Evolutionary conservation across 1,284 basidiomycete species (phyloP).

Genomic region (Austroboletus novae-zelandiae): DNA sequence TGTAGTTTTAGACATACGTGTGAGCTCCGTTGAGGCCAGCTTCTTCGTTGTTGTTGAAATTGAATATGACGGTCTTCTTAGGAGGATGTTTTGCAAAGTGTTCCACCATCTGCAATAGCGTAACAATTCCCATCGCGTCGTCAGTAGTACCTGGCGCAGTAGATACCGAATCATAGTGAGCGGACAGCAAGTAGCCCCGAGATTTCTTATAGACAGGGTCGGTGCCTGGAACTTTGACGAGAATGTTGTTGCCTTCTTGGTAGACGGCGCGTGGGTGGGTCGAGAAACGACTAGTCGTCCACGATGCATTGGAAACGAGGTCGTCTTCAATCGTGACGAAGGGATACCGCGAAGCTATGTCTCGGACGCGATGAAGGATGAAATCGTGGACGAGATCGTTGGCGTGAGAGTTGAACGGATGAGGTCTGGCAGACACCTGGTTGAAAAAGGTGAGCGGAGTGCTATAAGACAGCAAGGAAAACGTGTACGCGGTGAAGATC

Average conservation of each 20-base stretch:
- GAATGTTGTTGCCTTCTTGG: constrained; percentile 71
- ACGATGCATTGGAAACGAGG: constrained; percentile 55
- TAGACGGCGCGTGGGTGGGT: constrained; percentile 38
- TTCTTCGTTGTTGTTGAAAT: constrained; percentile 83
- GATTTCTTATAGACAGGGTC: constrained; percentile 33
- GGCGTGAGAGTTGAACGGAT: constrained; percentile 72
- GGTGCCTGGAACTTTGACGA: constrained; percentile 67
- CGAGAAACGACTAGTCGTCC: constrained; percentile 25
- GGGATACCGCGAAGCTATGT: constrained; percentile 41
- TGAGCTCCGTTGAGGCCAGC: constrained; percentile 70
- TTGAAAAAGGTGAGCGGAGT: constrained; percentile 3
- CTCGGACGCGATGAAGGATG: constrained; percentile 52
- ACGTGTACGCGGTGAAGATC: constrained; percentile 57
- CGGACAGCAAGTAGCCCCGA: constrained; percentile 68
- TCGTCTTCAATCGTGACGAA: constrained; percentile 57
- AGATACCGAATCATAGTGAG: constrained; percentile 79
- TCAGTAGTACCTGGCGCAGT: constrained; percentile 75
- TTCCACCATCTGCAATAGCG: constrained; percentile 62
- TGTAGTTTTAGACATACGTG: constrained; percentile 39
- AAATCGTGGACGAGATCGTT: constrained; percentile 66
- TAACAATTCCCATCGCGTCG: constrained; percentile 71
- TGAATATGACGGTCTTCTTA: constrained; percentile 65
- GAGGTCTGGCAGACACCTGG: constrained; percentile 66
- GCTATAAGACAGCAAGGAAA: neutral
- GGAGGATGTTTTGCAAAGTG: constrained; percentile 55